Evolutionary conservation across 2,329 filamentous ascomycete species (phyloP).

Genomic region (Laburnicola sp.): DNA sequence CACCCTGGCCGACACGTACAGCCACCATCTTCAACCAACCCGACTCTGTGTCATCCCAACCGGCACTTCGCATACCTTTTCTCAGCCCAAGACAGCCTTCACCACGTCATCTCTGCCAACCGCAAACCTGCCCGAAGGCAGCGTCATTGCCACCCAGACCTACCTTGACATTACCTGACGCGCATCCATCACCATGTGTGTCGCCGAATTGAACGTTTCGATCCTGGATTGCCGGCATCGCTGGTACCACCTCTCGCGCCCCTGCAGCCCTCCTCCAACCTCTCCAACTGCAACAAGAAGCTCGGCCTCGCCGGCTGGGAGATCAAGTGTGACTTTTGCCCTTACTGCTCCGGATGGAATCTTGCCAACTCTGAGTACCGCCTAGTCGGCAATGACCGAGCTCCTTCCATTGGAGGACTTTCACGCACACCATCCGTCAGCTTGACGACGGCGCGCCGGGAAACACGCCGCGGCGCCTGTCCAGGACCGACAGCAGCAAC

Average conservation of each 20-base stretch:
- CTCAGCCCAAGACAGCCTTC: constrained; percentile 17
- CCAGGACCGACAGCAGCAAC: constrained; percentile 42
- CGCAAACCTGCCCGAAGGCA: constrained; percentile 27
- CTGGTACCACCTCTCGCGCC: constrained; percentile 53
- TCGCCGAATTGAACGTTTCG: constrained; percentile 55
- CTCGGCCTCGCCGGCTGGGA: constrained; percentile 55
- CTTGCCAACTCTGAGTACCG: constrained; percentile 51
- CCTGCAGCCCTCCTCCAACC: constrained; percentile 51
- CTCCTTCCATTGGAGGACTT: constrained; percentile 47
- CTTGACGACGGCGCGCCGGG: constrained; percentile 41
- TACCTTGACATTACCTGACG: constrained; percentile 35
- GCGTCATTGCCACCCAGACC: constrained; percentile 21
- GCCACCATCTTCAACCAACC: constrained; percentile 23
- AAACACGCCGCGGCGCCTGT: constrained; percentile 43
- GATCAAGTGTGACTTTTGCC: constrained; percentile 52
- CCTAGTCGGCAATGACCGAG: constrained; percentile 48
- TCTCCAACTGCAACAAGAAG: constrained; percentile 52
- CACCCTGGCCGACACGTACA: constrained; percentile 27
- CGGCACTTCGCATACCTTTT: not conserved
- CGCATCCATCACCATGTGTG: constrained; percentile 47
- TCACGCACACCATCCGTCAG: constrained; percentile 46
- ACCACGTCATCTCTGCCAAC: constrained; percentile 27
- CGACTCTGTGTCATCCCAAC: constrained; percentile 22
- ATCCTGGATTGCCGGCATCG: constrained; percentile 52
- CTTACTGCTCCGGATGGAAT: constrained; percentile 49